phyloP scores from a whole-genome alignment of 345 rosid species.

The Aethionema arabicum region DNA sequence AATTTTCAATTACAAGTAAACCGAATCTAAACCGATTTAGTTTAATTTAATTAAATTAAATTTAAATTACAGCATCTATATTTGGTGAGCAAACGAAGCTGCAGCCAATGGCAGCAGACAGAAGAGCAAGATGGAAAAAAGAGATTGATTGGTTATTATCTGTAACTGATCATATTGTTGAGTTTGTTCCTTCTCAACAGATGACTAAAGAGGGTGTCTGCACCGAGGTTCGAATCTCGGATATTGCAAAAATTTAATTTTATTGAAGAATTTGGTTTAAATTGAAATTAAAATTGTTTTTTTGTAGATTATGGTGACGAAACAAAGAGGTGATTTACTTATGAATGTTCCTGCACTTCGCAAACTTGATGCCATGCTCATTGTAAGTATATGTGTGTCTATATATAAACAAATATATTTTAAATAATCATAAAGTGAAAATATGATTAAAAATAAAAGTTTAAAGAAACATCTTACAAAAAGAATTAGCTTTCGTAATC shows the following conservation, averaged over 20 bases:
- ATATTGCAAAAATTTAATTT: too few species aligned
- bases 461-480: too few species aligned
- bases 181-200: conserved; percentile 54
- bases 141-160: conserved; percentile 64
- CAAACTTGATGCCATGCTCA: conserved; percentile 55
- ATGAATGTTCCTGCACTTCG: conserved; percentile 67
- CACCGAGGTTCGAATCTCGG: conserved; percentile 52
- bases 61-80: conserved; percentile 56
- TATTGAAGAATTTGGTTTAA: neutral
- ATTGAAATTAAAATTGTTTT: neutral
- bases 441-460: too few species aligned
- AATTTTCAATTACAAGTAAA: neutral
- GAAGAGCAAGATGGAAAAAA: conserved; percentile 68
- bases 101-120: conserved; percentile 71
- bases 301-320: conserved; percentile 69
- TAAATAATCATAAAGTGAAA: too few species aligned
- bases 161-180: conserved; percentile 55
- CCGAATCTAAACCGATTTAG: neutral
- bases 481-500: too few species aligned
- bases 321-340: conserved; percentile 48
- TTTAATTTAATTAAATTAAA: conserved; percentile 3
- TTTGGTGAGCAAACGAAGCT: conserved; percentile 67
- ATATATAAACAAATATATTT: neutral
- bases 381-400: conserved; percentile 39
- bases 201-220: conserved; percentile 43